Evolutionary conservation across 2,329 filamentous ascomycete genomes (phyloP), one percentile per base, ranked within the genome.

Genomic region (Aspergillus brasiliensis): DNA sequence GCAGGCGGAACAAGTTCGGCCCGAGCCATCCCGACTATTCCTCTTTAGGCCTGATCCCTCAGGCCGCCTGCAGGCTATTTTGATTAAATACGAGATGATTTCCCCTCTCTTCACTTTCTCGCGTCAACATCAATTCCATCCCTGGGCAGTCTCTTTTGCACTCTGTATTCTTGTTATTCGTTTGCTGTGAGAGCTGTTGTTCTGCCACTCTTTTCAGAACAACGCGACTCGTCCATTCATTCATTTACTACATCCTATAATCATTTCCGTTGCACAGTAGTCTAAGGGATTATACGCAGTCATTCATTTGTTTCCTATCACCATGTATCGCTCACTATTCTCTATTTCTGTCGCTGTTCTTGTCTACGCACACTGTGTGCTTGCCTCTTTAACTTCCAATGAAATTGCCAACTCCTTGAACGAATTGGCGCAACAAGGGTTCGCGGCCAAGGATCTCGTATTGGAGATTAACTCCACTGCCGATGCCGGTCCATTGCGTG

Each of bases 171-270:
- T n/a, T 19, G 44, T n/a, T 3, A 7, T 23, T 13, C 15, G 44
- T 11, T 21, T 23, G 7, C 44, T 1, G 1, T 17, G 15, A 8
- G 15, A 19, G 34, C 11, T 15, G 49, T 44, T 54, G 51, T 54
- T 55, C 52, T 55, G 52, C 52, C 52, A 46, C 52, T 55, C 52
- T 55, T 34, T 55, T 55, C 52, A 46, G 52, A 55, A 31, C 38
- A 54, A 8, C 51, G 34, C 38, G 31, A 46, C 34, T 46, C 52
- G 23, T 31, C 34, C 11, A 23, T 7, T 46, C 23, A 3, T 8
- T 54, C 10, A 13, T 31, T 40, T 19, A 6, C 15, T 27, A 7
- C 31, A 13, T 28, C 31, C n/a, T n/a, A n/a, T n/a, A n/a, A n/a
- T n/a, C n/a, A n/a, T 25, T 25, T 25, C 7, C 25, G 25, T 25